Evolutionary conservation across 2,329 filamentous ascomycete genomes (phyloP).

Genomic region (Fusarium verrucosum): DNA sequence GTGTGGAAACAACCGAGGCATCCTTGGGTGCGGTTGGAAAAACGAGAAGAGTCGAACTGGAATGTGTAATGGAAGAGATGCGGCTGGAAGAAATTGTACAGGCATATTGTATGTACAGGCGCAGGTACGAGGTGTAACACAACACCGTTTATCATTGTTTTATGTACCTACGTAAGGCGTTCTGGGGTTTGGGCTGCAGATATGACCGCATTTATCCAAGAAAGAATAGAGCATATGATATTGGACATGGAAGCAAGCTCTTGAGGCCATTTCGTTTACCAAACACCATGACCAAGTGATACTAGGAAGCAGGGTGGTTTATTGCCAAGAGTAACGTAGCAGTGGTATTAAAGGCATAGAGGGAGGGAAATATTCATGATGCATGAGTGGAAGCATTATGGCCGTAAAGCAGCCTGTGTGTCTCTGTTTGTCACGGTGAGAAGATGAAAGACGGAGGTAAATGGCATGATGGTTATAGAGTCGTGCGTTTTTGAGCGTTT

Average conservation of each 20-base stretch:
- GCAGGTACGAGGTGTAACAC: constrained; percentile 24
- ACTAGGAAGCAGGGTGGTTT: not conserved
- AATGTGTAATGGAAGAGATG: constrained; percentile 23
- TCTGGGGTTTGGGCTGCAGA: constrained; percentile 32
- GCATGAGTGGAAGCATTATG: constrained; percentile 7
- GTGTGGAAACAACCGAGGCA: not conserved
- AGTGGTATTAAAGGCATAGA: constrained; percentile 1
- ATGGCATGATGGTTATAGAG: constrained; percentile 29
- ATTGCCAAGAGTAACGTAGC: not conserved
- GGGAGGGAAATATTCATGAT: constrained; percentile 5
- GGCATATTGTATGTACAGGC: constrained; percentile 29
- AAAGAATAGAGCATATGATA: constrained; percentile 25
- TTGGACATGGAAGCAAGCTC: not conserved
- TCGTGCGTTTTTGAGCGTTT: constrained; percentile 21
- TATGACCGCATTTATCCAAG: constrained; percentile 27
- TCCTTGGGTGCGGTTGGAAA: constrained; percentile 7
- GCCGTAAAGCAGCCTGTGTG: not conserved
- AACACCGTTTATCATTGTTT: constrained; percentile 27
- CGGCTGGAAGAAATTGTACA: constrained; percentile 11
- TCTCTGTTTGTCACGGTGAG: not conserved
- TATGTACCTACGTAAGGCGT: constrained; percentile 44
- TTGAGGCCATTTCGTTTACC: not conserved
- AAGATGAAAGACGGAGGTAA: constrained; percentile 2
- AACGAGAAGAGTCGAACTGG: constrained; percentile 10
- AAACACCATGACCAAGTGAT: not conserved